Percentiles rank a stretch among this genome's conserved stretches.
phyloP scores from a whole-genome alignment of 768 basidiomycete genomes.

The Boletus insuetus region DNA sequence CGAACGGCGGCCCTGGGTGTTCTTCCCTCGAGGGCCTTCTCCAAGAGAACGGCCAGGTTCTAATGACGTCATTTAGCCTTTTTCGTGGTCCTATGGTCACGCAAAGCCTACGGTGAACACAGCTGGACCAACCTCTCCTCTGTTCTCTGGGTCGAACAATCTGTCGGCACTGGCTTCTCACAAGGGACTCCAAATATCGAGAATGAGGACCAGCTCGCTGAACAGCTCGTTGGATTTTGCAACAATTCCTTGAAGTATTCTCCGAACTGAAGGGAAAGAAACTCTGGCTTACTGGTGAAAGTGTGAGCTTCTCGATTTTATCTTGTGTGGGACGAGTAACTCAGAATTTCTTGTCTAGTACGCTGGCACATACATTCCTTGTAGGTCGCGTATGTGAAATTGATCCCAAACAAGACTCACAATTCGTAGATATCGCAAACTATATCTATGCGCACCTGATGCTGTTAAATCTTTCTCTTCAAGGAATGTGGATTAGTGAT shows the following conservation, averaged over 20 bases:
- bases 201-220: conserved; percentile 58
- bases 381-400: conserved; percentile 33
- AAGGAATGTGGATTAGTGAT: conserved; percentile 72
- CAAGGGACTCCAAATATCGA: conserved; percentile 63
- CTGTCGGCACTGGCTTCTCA: conserved; percentile 76
- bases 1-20: conserved; percentile 77
- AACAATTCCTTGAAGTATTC: conserved; percentile 76
- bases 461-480: conserved; percentile 52
- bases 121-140: conserved; percentile 83
- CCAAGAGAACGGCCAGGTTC: conserved; percentile 60
- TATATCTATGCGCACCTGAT: conserved; percentile 62
- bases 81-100: conserved; percentile 63
- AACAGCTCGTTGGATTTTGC: conserved; percentile 55
- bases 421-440: conserved; percentile 62
- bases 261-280: conserved; percentile 70
- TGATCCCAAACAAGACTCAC: not conserved
- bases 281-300: conserved; percentile 69
- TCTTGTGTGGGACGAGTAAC: not conserved
- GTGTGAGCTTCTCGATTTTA: conserved; percentile 45
- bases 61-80: conserved; percentile 43
- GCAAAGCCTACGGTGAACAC: conserved; percentile 58
- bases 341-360: conserved; percentile 42
- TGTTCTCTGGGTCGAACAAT: conserved; percentile 76
- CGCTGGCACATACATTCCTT: conserved; percentile 66
- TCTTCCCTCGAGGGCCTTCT: conserved; percentile 69